A percentile compares a stretch with the other conserved stretches of the same genome.
Conservation (phyloP, 2,329 filamentous ascomycete species). For the Aureobasidium sp. region DNA sequence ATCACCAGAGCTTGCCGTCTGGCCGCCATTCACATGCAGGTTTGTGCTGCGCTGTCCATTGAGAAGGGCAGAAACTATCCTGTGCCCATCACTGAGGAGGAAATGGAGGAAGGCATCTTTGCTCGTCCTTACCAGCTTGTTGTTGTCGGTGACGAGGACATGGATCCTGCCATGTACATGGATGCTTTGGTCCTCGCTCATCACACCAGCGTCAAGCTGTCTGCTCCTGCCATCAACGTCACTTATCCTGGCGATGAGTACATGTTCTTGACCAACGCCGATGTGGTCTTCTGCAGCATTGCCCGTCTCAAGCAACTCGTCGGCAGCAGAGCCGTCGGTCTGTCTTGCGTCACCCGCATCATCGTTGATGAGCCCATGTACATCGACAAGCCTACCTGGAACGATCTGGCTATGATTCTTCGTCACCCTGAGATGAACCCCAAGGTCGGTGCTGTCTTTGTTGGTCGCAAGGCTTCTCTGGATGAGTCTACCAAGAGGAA, state of each 20-base stretch:
- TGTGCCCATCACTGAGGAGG: neutral
- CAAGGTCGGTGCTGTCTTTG: neutral
- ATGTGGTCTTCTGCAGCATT: neutral
- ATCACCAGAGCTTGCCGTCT: neutral
- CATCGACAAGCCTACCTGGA: neutral
- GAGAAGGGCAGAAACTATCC: neutral
- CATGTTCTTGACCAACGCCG: neutral
- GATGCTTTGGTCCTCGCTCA: neutral
- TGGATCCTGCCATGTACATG: neutral
- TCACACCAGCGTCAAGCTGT: neutral
- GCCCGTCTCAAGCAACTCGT: neutral
- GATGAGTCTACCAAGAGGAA: neutral
- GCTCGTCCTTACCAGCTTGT: neutral
- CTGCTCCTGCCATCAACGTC: neutral
- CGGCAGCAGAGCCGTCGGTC: neutral
- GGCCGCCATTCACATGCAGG: neutral
- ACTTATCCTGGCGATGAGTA: neutral
- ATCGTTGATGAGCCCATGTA: neutral
- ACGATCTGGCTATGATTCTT: neutral
- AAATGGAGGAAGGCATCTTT: neutral
- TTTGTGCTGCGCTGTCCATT: neutral
- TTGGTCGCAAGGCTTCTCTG: neutral
- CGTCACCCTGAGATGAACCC: neutral
- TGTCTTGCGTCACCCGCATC: neutral
- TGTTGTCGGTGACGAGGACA: neutral